Evolutionary conservation across 1,139 yeast species (phyloP).

Genomic region (Debaryomyces singareniensis): DNA sequence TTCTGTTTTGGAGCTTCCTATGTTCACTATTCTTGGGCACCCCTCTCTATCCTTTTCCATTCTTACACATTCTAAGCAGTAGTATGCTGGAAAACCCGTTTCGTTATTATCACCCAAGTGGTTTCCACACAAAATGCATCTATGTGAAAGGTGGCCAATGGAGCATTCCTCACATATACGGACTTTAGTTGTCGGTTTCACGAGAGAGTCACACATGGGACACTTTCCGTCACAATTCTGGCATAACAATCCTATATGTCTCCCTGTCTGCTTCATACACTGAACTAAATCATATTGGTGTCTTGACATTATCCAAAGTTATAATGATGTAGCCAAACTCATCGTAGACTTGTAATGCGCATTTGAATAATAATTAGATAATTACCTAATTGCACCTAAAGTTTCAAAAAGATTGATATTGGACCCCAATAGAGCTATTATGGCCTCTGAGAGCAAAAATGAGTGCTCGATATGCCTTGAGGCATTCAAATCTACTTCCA

Average conservation of each 20-base stretch:
- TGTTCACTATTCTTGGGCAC: constrained; percentile 77
- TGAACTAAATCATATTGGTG: constrained; percentile 84
- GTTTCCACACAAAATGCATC: constrained; percentile 72
- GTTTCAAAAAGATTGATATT: background rate
- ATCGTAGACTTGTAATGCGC: constrained; percentile 1
- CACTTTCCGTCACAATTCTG: constrained; percentile 88
- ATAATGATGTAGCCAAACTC: background rate
- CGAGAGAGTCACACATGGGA: constrained; percentile 85
- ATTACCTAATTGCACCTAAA: background rate
- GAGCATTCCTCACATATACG: constrained; percentile 84
- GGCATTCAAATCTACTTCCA: constrained; percentile 13
- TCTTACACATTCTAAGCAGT: constrained; percentile 81
- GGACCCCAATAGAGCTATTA: no score
- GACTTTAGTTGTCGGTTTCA: constrained; percentile 66
- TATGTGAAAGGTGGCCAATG: constrained; percentile 55
- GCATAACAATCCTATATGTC: constrained; percentile 63
- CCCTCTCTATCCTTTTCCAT: constrained; percentile 86
- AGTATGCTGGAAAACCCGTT: constrained; percentile 58
- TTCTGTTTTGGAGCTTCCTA: constrained; percentile 73
- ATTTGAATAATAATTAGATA: background rate
- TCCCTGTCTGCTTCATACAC: constrained; percentile 86
- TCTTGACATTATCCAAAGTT: constrained; percentile 56
- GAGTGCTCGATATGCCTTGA: constrained; percentile 51
- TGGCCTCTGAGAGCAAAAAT: no score
- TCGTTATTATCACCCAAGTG: constrained; percentile 37